Percentiles rank a stretch among this genome's conserved stretches.
Conservation (phyloP, 176 grass and related monocot species). For the Paspalum notatum region DNA sequence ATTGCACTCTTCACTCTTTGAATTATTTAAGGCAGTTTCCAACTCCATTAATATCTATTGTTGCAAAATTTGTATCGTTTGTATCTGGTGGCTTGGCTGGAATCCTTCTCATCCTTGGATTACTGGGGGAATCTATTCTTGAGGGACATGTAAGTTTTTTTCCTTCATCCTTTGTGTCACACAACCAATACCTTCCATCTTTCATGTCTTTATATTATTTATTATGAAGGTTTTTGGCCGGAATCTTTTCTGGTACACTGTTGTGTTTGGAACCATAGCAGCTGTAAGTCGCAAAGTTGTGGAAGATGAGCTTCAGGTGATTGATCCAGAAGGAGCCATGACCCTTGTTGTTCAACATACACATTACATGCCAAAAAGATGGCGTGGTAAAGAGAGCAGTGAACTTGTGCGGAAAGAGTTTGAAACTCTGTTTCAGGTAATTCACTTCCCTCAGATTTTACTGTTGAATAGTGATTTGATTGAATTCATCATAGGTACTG, state of each 20-base stretch:
- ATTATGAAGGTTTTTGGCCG: constrained; percentile 71
- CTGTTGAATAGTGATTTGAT: neutral
- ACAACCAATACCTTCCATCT: neutral
- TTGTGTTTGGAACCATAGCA: constrained; percentile 90
- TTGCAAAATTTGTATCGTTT: constrained; percentile 92
- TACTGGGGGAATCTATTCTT: constrained; percentile 82
- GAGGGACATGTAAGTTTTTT: constrained; percentile 82
- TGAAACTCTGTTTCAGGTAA: constrained; percentile 88
- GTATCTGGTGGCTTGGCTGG: constrained; percentile 91
- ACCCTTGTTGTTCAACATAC: constrained; percentile 70
- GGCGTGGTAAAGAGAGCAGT: constrained; percentile 83
- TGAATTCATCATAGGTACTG: constrained; percentile 6
- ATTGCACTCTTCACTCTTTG: constrained; percentile 68
- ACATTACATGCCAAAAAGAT: constrained; percentile 92
- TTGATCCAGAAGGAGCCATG: constrained; percentile 88
- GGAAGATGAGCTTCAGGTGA: constrained; percentile 87
- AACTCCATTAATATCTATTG: constrained; percentile 77
- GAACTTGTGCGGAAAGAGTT: constrained; percentile 77
- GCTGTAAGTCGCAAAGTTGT: constrained; percentile 84
- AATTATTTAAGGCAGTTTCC: constrained; percentile 96
- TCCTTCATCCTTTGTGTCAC: neutral
- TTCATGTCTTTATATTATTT: constrained; percentile 16
- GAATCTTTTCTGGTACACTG: constrained; percentile 94
- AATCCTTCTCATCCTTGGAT: constrained; percentile 65
- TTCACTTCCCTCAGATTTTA: neutral